Conservation (phyloP, 257 asterid genomes). For the Jacaranda copaia region DNA sequence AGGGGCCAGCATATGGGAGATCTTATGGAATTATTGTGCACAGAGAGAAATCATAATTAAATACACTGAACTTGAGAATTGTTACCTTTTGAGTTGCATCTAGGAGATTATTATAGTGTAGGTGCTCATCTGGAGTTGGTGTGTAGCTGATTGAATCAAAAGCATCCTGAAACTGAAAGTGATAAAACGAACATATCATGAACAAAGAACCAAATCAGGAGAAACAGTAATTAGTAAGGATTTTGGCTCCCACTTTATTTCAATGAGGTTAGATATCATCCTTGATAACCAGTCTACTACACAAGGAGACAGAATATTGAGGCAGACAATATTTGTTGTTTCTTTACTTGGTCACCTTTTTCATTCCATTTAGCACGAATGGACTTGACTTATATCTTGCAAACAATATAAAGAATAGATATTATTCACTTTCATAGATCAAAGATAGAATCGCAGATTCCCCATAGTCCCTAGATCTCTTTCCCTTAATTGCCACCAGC, state of each 20-base stretch:
- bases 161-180: conserved; percentile 52
- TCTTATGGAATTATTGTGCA: background rate
- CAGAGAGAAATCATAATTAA: background rate
- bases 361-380: background rate
- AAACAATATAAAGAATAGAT: background rate
- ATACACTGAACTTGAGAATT: background rate
- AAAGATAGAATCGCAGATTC: background rate
- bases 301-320: too few species aligned
- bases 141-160: conserved; percentile 53
- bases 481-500: too few species aligned
- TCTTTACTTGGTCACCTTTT: background rate
- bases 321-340: background rate
- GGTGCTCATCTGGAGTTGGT: conserved; percentile 76
- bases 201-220: conserved; percentile 12
- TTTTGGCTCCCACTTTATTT: background rate
- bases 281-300: too few species aligned
- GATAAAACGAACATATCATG: conserved; percentile 9
- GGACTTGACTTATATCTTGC: background rate
- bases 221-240: background rate
- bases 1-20: background rate
- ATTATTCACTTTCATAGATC: background rate
- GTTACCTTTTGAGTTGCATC: conserved; percentile 67
- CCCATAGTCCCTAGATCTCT: too few species aligned
- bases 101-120: conserved; percentile 63
- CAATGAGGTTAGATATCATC: background rate